These are phyloP conservation scores for Colletotrichum sp. DNA, from an alignment of 2,329 filamentous ascomycete genomes.

Conservation along the genomic window DNA sequence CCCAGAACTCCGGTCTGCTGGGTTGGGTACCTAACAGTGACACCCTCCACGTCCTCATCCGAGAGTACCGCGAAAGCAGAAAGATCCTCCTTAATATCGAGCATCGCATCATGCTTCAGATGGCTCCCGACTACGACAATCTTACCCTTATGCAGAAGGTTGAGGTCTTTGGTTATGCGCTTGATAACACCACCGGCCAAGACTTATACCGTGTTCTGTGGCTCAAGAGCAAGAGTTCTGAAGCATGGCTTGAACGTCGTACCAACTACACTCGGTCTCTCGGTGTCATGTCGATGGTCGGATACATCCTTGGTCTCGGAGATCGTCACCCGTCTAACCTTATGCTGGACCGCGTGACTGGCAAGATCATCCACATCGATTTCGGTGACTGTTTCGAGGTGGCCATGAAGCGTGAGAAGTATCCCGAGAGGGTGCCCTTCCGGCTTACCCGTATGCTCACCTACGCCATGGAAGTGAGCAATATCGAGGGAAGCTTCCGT, in stretches of 20 bases:
- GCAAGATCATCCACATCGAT: slow-evolving; percentile 98
- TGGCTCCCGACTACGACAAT: slow-evolving; percentile 99
- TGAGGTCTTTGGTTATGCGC: slow-evolving; percentile 97
- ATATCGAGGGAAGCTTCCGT: slow-evolving; percentile 97
- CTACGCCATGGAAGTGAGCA: slow-evolving; percentile 99
- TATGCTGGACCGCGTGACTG: slow-evolving; percentile 94
- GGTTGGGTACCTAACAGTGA: slow-evolving; percentile 99
- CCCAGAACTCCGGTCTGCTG: slow-evolving; percentile 92
- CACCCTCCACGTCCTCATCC: slow-evolving; percentile 93
- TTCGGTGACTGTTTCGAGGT: slow-evolving; percentile 99
- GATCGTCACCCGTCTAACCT: slow-evolving; percentile 98
- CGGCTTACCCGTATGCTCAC: slow-evolving; percentile 98
- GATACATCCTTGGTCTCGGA: slow-evolving; percentile 95
- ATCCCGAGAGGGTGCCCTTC: slow-evolving; percentile 97
- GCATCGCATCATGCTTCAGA: slow-evolving; percentile 99
- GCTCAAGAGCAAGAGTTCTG: slow-evolving; percentile 98
- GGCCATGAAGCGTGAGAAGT: slow-evolving; percentile 99
- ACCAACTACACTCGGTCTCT: slow-evolving; percentile 99
- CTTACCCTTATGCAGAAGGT: slow-evolving; percentile 99
- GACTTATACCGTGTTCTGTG: slow-evolving; percentile 97
- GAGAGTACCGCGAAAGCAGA: slow-evolving; percentile 94
- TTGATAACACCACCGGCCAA: slow-evolving; percentile 99
- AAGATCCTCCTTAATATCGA: slow-evolving; percentile 99
- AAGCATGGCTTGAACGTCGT: slow-evolving; percentile 94
- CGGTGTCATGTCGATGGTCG: slow-evolving; percentile 99